Conservation (phyloP, 768 basidiomycete genomes). For the Phylloporus sp. region DNA sequence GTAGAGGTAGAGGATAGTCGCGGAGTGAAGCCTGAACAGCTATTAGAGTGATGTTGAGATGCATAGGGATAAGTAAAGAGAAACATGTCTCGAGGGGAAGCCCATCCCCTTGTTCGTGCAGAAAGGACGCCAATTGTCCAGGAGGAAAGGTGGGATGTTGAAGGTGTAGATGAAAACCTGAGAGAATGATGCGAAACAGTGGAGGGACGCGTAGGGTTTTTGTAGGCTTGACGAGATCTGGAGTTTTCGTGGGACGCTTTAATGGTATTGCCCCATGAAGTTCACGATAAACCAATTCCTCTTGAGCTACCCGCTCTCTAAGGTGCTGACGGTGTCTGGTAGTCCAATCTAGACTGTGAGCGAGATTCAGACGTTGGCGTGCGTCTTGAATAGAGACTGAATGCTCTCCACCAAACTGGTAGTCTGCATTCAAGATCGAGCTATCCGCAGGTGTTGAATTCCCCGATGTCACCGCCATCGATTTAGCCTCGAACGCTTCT, state of each 20-base stretch:
- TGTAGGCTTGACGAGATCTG: conserved; percentile 43
- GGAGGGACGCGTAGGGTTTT: conserved; percentile 47
- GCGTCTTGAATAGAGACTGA: conserved; percentile 73
- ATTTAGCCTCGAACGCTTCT: conserved; percentile 77
- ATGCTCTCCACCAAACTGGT: conserved; percentile 60
- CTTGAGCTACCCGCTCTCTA: conserved; percentile 46
- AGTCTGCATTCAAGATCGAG: conserved; percentile 46
- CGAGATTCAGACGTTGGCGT: conserved; percentile 57
- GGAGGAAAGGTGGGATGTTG: conserved; percentile 57
- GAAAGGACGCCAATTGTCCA: conserved; percentile 55
- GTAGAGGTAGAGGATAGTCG: conserved; percentile 84
- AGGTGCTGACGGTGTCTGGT: conserved; percentile 47
- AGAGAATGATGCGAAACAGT: conserved; percentile 62
- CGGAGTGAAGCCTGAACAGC: conserved; percentile 64
- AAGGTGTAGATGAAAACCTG: conserved; percentile 54
- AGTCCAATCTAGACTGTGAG: conserved; percentile 73
- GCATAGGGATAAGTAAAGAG: conserved; percentile 79
- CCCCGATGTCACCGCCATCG: conserved; percentile 50
- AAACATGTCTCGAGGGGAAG: conserved; percentile 69
- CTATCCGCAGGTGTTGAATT: conserved; percentile 29
- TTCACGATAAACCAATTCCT: conserved; percentile 43
- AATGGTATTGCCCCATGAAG: conserved; percentile 38
- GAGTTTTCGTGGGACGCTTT: conserved; percentile 31
- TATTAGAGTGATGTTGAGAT: conserved; percentile 64
- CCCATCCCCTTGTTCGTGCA: conserved; percentile 62